phyloP scores from a whole-genome alignment of 129 eudicot species.

The Flaveria ramosissima region DNA sequence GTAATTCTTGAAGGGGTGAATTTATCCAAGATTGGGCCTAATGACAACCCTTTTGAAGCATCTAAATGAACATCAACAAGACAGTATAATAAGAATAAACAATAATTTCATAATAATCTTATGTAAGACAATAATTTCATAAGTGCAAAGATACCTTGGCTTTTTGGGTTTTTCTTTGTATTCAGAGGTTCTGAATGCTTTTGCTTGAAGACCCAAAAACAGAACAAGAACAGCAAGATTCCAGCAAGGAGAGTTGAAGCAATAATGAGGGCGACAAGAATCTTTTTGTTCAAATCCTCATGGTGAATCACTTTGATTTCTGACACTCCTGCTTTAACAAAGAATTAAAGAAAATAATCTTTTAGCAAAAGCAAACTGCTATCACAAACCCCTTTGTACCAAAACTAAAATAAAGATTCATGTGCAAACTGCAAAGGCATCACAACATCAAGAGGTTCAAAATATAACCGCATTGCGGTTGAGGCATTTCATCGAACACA shows the following conservation, averaged over 20 bases:
- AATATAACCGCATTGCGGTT: not conserved
- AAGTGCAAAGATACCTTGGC: slow-evolving; percentile 46
- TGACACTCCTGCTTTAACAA: slow-evolving; percentile 46
- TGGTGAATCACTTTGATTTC: slow-evolving; percentile 57
- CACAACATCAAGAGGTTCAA: not conserved
- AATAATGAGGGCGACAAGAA: slow-evolving; percentile 68
- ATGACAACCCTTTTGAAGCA: slow-evolving; percentile 59
- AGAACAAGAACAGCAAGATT: slow-evolving; percentile 55
- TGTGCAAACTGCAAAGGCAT: not conserved
- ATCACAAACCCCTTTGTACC: slow-evolving; percentile 21
- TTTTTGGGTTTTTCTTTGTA: slow-evolving; percentile 32
- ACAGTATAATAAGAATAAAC: not conserved
- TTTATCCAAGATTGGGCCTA: slow-evolving; percentile 66
- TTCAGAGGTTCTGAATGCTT: slow-evolving; percentile 47
- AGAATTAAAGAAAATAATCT: slow-evolving; percentile 1
- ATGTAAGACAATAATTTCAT: not conserved
- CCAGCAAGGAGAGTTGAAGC: slow-evolving; percentile 76
- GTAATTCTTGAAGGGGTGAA: slow-evolving; percentile 55
- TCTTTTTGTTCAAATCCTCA: slow-evolving; percentile 69
- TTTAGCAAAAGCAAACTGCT: slow-evolving; percentile 20
- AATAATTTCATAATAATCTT: not conserved
- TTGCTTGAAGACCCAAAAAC: slow-evolving; percentile 67
- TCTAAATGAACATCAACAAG: slow-evolving; percentile 39
- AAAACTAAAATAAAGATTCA: slow-evolving; percentile 16
- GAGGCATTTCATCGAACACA: slow-evolving; percentile 19